Base-by-base conservation (phyloP, 805 yeast species). In the Candida boleticola region DNA sequence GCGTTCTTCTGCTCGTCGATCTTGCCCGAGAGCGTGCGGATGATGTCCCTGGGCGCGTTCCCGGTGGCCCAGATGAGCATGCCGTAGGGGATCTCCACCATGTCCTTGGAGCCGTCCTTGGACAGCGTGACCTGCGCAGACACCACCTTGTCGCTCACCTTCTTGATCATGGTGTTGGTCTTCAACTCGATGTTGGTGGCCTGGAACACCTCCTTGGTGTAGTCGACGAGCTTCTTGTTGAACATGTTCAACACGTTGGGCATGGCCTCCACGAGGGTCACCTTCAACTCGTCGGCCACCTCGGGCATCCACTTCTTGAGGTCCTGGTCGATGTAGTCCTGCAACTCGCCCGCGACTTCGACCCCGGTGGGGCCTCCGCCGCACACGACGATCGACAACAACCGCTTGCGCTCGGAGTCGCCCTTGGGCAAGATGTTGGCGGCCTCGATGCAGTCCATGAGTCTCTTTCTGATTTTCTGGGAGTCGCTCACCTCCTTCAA, bases 351-450 rank as follows among this genome's bases (percentile, higher is more conserved):
- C 52, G 97, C 97, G 56, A 89, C 85, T 71, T 89, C 97, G 48
- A 90, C 97, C 72, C 98, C 98, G 34, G 98, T 90, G 62, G 98
- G 97, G 50, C 98, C 98, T 68, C 97, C 98, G 58, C 98, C 98
- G 53, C 93, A 95, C 48, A 92, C 95, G 48, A 92, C 92, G 55
- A 89, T 83, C 48, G 83, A 85, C 61, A 90, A 77, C 55, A 92
- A 76, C 64, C 96, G 80, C 68, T 81, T 79, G 68, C 97, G 81
- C 63, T 87, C 95, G 17, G 82, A 82, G 52, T 80, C 87, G 41
- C 72, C 82, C 53, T 77, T 77, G 44, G 93, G 87, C 53, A 89
- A 77, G 50, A 84, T 72, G 53, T 85, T 80, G 33, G 97, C 96
- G 49, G 89, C 85, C 72, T 92, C 97, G 57, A 90, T 82, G 54